A percentile compares a stretch with the other conserved stretches of the same genome.
Evolutionary conservation across 331 rosid genomes (phyloP).

Genomic region (Rhamnella rubrinervis): DNA sequence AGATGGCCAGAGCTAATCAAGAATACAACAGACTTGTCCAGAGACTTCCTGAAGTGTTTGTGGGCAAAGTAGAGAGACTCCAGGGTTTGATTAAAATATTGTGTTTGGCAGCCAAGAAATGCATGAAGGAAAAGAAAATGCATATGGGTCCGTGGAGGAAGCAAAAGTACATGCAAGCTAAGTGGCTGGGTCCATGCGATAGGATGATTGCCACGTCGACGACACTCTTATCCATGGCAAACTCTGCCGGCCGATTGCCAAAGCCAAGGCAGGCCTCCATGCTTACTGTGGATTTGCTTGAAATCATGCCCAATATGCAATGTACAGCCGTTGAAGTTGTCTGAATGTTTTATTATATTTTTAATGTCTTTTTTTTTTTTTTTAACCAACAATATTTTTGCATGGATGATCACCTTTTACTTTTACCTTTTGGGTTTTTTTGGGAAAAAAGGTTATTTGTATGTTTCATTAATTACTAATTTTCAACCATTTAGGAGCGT

Average conservation of each 20-base stretch:
- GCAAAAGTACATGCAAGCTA: slow-evolving; percentile 79
- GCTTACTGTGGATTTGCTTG: slow-evolving; percentile 82
- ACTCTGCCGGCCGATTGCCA: slow-evolving; percentile 23
- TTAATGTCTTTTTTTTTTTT: no score
- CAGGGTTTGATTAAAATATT: slow-evolving; percentile 50
- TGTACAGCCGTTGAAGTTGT: slow-evolving; percentile 58
- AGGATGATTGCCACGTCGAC: slow-evolving; percentile 43
- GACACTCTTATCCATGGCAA: slow-evolving; percentile 30
- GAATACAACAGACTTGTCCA: slow-evolving; percentile 58
- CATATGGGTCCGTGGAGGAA: slow-evolving; percentile 98
- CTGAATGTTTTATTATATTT: slow-evolving; percentile 11
- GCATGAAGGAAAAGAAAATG: slow-evolving; percentile 88
- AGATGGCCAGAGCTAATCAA: slow-evolving; percentile 68
- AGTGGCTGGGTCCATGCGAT: slow-evolving; percentile 79
- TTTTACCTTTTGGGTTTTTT: no score
- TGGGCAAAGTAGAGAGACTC: slow-evolving; percentile 79
- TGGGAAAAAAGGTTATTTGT: no score
- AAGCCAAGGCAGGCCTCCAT: slow-evolving; percentile 59
- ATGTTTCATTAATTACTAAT: no score
- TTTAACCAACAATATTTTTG: no score
- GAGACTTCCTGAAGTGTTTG: slow-evolving; percentile 69
- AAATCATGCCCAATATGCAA: slow-evolving; percentile 50
- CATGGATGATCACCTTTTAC: no score
- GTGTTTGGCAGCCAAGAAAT: slow-evolving; percentile 72
- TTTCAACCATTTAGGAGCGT: no score